Evolutionary conservation across 2,329 filamentous ascomycete species (phyloP), one percentile per base, ranked within the genome.

Genomic region (Pseudogymnoascus sp.): DNA sequence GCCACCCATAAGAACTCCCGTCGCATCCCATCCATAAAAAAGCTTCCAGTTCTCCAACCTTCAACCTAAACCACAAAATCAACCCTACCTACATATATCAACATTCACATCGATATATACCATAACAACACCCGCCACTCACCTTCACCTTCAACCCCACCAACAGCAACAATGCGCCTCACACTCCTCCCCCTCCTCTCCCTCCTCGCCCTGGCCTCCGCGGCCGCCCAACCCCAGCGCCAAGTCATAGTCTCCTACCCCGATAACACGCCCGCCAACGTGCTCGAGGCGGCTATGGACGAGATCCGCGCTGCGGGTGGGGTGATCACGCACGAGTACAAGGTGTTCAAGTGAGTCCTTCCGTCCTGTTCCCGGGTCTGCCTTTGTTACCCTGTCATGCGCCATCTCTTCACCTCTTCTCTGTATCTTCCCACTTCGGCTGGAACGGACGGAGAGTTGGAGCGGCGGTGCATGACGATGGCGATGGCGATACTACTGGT

Each of bases 181-280:
- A 72, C 78, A 14, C 70, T 81, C 63, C 69, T 87, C 67, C 71
- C 83, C 60, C 73, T 84, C 58, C 74, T 84, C 64, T 72, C 85
- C 62, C 76, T 88, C 59, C 78, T 84, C 64, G 79, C 80, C 30
- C 72, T 84, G 63, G 85, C 83, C 64, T 80, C 89, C 68, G 87
- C 87, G 61, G 77, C 78, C 64, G 60, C 66, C 20, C 69, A 74
- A 58, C 74, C 77, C 1, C 81, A 86, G 70, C 90, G 90, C 74
- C 83, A 84, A 35, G 84, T 95, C 65, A 86, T 97, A 67, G 80
- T 97, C 69, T 90, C 82, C 70, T 96, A 91, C 71, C 84, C 88
- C 22, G 77, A 85, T 59, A 79, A 83, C 85, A 67, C 76, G 2
- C 87, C 90, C 18, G 77, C 87, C 65, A 79, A 78, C 35, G 77